Evolutionary conservation across 2,329 filamentous ascomycete species (phyloP), one percentile per base, ranked within the genome.

Genomic region (Monilinia fructigena): DNA sequence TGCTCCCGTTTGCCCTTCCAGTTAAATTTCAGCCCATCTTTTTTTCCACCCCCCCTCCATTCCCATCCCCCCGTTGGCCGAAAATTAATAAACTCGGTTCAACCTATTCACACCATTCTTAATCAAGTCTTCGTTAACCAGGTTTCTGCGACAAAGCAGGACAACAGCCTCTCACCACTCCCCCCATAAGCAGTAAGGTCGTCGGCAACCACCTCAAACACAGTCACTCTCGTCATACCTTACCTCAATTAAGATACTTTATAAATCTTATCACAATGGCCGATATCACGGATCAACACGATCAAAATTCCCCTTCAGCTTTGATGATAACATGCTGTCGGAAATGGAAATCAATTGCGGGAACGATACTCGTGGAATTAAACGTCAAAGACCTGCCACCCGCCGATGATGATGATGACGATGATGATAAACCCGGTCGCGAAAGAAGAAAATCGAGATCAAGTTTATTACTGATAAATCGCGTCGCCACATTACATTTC

Each of bases 381-480:
- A 98, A 86, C 93, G 94, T 75, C 86, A 86, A 79, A 92, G 95
- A 77, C 88, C 91, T 70, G 89, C 90, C 74, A 86, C 88, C 88
- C 63, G 88, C 89, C 75, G 94, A 98, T 78, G 95, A 98, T 77
- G 95, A 98, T 73, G 94, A 98, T 72, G 95, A 98, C 72, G 93
- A 98, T 74, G 93, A 97, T 74, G 94, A 97, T 80, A 98, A 98
- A 87, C 92, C 92, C 70, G 93, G 93, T 77, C 93, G 95, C 80
- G 95, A 98, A 86, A 90, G 95, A 78, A 89, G 95, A 82, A 99
- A 90, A 99, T 99, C 76, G 95, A 99, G 82, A 99, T 99, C 83
- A 99, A 99, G 86, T 99, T 99, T 83, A 99, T 99, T 80, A 94
- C 93, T 81, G 95, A 99, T 82, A 99, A 99, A 85, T 98, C 94